These are phyloP conservation scores for Volvox carteri DNA, from an alignment of 163 green algal genomes.

Conservation along the genomic window DNA sequence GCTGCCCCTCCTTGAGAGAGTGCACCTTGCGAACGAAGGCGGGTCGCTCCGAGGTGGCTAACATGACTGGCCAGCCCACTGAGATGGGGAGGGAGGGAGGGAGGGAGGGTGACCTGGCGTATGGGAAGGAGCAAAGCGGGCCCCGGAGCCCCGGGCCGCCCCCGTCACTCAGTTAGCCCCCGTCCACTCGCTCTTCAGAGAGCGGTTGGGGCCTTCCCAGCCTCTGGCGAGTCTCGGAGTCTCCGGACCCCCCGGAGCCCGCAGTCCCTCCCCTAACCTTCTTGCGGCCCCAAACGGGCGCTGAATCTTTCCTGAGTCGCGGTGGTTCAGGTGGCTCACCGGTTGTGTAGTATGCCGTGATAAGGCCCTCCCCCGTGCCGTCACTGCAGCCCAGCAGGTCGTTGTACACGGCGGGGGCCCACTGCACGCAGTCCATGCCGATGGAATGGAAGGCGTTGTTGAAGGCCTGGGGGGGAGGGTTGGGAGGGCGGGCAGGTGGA, in stretches of 20 bases:
- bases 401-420: constrained; percentile 74
- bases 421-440: constrained; percentile 79
- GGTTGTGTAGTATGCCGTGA: constrained; percentile 60
- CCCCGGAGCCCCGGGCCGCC: too few species aligned
- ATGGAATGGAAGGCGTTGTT: constrained; percentile 68
- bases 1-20: constrained; percentile 59
- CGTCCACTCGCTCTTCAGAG: too few species aligned
- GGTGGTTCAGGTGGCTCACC: constrained; percentile 10
- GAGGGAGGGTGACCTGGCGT: neutral
- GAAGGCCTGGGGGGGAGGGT: constrained; percentile 16
- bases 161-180: too few species aligned
- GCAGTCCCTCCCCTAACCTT: too few species aligned
- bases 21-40: constrained; percentile 64
- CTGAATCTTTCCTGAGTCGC: too few species aligned
- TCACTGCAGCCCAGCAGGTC: constrained; percentile 63
- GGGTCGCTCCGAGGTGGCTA: constrained; percentile 56
- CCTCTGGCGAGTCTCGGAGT: too few species aligned
- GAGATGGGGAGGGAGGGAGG: neutral
- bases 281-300: too few species aligned
- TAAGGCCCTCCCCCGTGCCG: constrained; percentile 65
- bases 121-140: too few species aligned
- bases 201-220: too few species aligned
- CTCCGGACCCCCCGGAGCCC: too few species aligned
- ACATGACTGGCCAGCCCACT: constrained; percentile 66
- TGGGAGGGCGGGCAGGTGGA: neutral